Percentiles rank a stretch among this genome's conserved stretches.
These are phyloP conservation scores for Globisporangium middletonii DNA, from an alignment of 352 stramenopile species.

Conservation along the genomic window DNA sequence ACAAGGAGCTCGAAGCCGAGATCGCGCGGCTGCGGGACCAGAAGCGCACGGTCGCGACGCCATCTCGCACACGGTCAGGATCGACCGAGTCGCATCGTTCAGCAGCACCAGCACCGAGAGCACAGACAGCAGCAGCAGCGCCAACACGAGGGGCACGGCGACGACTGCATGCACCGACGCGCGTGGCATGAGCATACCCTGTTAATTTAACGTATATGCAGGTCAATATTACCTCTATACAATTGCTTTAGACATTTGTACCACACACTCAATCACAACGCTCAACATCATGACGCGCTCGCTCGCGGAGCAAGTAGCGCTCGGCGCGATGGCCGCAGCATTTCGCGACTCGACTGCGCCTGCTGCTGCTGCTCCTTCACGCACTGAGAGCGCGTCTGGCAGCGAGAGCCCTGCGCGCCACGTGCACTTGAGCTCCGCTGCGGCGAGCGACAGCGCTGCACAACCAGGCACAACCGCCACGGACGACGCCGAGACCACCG, in stretches of 20 bases:
- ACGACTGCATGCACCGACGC: not conserved
- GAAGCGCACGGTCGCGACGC: conserved; percentile 15
- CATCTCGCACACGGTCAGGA: not conserved
- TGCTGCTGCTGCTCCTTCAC: not conserved
- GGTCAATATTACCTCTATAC: not conserved
- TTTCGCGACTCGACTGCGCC: not conserved
- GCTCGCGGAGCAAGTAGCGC: conserved; percentile 13
- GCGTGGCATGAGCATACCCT: not conserved
- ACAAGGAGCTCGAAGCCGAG: conserved; percentile 40
- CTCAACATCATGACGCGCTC: conserved; percentile 13
- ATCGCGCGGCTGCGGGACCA: conserved; percentile 40
- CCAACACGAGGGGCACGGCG: not conserved
- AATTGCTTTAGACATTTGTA: not conserved
- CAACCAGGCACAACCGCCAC: not conserved
- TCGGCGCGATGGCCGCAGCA: conserved; percentile 16
- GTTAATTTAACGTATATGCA: conserved; percentile 7
- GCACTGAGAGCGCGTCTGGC: conserved; percentile 4
- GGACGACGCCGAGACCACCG: conserved; percentile 10
- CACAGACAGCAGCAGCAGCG: not conserved
- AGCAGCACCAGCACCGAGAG: not conserved
- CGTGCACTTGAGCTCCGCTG: conserved; percentile 49
- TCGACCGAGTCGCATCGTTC: not conserved
- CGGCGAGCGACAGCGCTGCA: not conserved
- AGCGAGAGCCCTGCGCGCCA: conserved; percentile 29
- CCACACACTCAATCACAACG: conserved; percentile 2